Evolutionary conservation across 257 asterid genomes (phyloP), one percentile per base, ranked within the genome.

Genomic region (Marsdenia floribunda): DNA sequence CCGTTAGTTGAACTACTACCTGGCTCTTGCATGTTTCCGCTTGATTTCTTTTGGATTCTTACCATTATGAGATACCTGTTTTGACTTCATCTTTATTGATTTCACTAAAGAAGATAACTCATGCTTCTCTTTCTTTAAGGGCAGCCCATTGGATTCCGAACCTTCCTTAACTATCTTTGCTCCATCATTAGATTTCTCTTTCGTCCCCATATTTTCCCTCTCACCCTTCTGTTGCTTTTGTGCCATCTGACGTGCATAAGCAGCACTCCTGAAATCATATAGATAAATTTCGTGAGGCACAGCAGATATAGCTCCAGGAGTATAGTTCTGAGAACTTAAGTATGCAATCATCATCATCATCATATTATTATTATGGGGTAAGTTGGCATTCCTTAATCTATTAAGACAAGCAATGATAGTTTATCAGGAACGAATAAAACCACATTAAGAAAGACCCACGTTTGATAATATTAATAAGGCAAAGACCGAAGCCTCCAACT

Each of bases 81-180:
- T 81, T 49, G 90, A 78, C 83, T 87, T 90, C 93, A 87, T 84
- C 83, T 86, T 87, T 60, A 88, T 35, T 2, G 90, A 87, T 80
- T 58, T 88, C 50, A 90, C 88, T 55, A 86, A 42, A 4, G 86
- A 70, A 64, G 89, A 83, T 73, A 87, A 53, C 73, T 88, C 96
- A 4, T 58, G 80, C 87, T 83, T 84, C 76, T 78, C 85, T 33
- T 79, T 87, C 73, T 70, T 79, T 19, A 35, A 64, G 69, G 76
- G 44, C 53, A 14, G 80, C 53, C 46, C 61, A 16, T 74, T 82
- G 44, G 81, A 59, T 55, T 67, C 69, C 18, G 38, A 29, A 4
- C 60, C 74, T 60, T 79, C 82, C 50, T 38, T 78, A 52, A 8
- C 73, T 70, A 37, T 46, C 63, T 47, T 82, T 72, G 77, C 57